Base-by-base conservation (phyloP, 495 filamentous ascomycete species). In the Xylaria sp. region DNA sequence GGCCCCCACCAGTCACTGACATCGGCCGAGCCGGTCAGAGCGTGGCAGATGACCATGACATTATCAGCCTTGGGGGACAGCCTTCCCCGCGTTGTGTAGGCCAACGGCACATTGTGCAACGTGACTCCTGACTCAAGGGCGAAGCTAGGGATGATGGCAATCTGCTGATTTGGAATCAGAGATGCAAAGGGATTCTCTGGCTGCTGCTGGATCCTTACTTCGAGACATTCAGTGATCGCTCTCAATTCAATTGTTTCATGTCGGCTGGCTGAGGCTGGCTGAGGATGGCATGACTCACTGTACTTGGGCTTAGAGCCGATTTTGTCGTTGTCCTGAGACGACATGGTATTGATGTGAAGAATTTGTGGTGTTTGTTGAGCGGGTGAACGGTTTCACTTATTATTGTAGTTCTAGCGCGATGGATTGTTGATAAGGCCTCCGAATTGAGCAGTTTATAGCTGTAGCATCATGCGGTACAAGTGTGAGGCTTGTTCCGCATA, bases 1-100 rank as follows among this genome's bases (percentile, higher is more conserved):
- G 96, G 96, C 8, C 96, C 96, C 96, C 96, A 99, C 96, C 96
- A 99, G 83, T 99, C 96, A 70, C 89, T 88, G 35, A 98, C 96
- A 83, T 99, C 96, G 67, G 96, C 94, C 74, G 95, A 97, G 61
- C 96, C 96, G 44, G 96, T 97, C 73, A 99, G 82, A 50, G 96
- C 96, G 83, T 99, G 96, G 81, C 96, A 99, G 74, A 99, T 97
- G 63, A 99, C 91, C 90, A 99, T 90, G 67, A 87, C 93, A 89
- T 99, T 99, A 84, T 97, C 92, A 52, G 88, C 84, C 40, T 88
- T 82, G 29, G 92, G 85, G 0, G 92, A 91, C 29, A 99, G 86
- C 61, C 85, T 85, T 71, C 96, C 96, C 58, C 91, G 87, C 0
- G 92, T 93, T 71, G 93, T 98, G 85, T 97, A 99, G 33, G 96